Conservation (phyloP, 306 rosid species). For the Mucuna pruriens region DNA sequence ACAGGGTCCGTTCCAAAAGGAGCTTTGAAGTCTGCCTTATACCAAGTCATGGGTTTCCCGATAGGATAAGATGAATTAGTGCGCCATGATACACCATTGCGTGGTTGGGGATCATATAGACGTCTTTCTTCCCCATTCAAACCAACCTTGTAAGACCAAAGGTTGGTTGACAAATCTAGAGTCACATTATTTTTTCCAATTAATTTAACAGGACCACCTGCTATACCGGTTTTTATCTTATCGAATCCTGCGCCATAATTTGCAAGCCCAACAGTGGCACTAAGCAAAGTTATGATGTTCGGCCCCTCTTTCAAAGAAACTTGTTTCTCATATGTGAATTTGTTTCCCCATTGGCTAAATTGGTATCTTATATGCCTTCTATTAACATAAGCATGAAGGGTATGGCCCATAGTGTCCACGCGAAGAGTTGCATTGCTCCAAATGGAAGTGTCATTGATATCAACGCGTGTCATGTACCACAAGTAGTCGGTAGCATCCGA, state of each 20-base stretch:
- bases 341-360: not conserved
- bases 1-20: constrained; percentile 28
- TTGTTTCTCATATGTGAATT: not conserved
- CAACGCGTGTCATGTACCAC: no score
- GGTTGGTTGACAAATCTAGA: constrained; percentile 21
- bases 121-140: constrained; percentile 21
- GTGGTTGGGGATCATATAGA: not conserved
- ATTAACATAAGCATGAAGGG: not conserved
- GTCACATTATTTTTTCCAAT: not conserved
- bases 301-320: not conserved
- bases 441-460: not conserved
- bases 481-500: not conserved
- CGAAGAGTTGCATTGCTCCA: not conserved
- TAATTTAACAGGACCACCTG: constrained; percentile 6
- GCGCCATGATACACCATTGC: not conserved
- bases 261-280: not conserved
- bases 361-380: not conserved
- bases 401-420: not conserved
- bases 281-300: not conserved
- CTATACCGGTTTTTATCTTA: constrained; percentile 26
- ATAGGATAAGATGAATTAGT: not conserved
- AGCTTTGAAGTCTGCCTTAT: constrained; percentile 20
- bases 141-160: constrained; percentile 32
- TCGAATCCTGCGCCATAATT: not conserved
- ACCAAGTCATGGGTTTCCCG: not conserved